phyloP scores from a whole-genome alignment of 1,139 yeast species.

The Yamadazyma epiphylla region DNA sequence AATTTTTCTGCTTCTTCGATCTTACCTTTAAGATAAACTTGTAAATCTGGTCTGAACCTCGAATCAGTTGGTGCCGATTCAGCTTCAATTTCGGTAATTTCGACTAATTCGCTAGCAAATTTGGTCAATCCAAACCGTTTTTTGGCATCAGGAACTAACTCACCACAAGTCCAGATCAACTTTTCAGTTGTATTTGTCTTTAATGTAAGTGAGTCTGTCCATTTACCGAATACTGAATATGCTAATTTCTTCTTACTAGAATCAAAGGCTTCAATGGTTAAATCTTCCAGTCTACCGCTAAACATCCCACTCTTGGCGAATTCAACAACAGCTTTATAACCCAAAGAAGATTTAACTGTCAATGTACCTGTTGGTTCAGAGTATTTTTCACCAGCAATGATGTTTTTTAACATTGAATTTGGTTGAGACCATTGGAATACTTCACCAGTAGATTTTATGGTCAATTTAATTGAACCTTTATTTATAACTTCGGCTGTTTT shows the following conservation, averaged over 20 bases:
- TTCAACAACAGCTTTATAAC: slow-evolving; percentile 64
- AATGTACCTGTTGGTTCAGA: slow-evolving; percentile 81
- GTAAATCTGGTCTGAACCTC: slow-evolving; percentile 82
- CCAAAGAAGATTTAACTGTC: slow-evolving; percentile 63
- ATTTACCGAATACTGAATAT: slow-evolving; percentile 59
- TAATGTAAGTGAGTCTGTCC: slow-evolving; percentile 64
- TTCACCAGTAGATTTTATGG: slow-evolving; percentile 61
- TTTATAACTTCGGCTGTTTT: slow-evolving; percentile 82
- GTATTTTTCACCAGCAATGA: slow-evolving; percentile 93
- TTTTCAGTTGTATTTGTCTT: slow-evolving; percentile 40
- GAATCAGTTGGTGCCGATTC: slow-evolving; percentile 85
- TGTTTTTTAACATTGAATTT: slow-evolving; percentile 73
- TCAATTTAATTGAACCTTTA: slow-evolving; percentile 61
- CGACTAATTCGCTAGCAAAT: slow-evolving; percentile 78
- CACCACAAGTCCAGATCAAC: slow-evolving; percentile 64
- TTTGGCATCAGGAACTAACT: slow-evolving; percentile 53
- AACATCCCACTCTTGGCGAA: slow-evolving; percentile 76
- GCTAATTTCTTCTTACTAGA: slow-evolving; percentile 30
- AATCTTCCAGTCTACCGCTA: slow-evolving; percentile 82
- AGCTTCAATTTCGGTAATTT: slow-evolving; percentile 66
- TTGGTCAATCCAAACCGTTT: slow-evolving; percentile 81
- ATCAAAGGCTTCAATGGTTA: slow-evolving; percentile 53
- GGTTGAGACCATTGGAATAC: slow-evolving; percentile 80
- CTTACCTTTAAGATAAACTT: slow-evolving; percentile 65
- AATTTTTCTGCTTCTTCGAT: slow-evolving; percentile 65